Base-by-base conservation (phyloP, 2,329 filamentous ascomycete species). In the Seiridium unicorne region DNA sequence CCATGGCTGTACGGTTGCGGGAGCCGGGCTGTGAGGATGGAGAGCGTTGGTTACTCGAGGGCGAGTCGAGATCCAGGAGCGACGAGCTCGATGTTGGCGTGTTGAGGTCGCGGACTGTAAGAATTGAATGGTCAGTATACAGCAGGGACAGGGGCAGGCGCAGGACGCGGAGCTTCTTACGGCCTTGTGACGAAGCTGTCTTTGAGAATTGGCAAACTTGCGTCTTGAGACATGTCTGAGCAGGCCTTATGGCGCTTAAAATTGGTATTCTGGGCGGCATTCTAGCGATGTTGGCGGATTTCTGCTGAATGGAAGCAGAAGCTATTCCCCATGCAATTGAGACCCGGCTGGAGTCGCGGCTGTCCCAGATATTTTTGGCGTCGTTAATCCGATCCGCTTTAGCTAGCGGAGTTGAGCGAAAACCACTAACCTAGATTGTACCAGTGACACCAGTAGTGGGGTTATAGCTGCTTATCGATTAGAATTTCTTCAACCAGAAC, bases 211-310 rank as follows among this genome's bases (percentile, higher is more conserved):
- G 64, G 26, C 68, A 67, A n/a, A 42, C 58, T 47, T 68, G 65
- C n/a, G 61, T 56, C 59, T 60, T 62, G 47, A 67, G 18, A 49
- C 65, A 47, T 18, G 62, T 61, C 1, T 63, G 57, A 13, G 68
- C 65, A 34, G 64, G 68, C 64, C 69, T 64, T 4, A 73, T 34
- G 38, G 68, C 66, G 44, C 62, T 53, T 7, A 70, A 42, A 1
- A 68, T 58, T 8, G 74, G 69, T 68, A 79, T 69, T 66, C 76
- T 70, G 18, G 76, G 76, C 59, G 77, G 74, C 79, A 81, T 81
- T 57, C 64, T 71, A 64, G 57, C 60, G 55, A 57, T 61, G 61
- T 60, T 63, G 35, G 34, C 62, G 54, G 54, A 51, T 9, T 26
- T 55, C 38, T 56, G 51, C 38, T 58, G 51, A 60, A 32, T 48